Conservation (phyloP, 352 stramenopile species). For the Thraustochytrium striatum region DNA sequence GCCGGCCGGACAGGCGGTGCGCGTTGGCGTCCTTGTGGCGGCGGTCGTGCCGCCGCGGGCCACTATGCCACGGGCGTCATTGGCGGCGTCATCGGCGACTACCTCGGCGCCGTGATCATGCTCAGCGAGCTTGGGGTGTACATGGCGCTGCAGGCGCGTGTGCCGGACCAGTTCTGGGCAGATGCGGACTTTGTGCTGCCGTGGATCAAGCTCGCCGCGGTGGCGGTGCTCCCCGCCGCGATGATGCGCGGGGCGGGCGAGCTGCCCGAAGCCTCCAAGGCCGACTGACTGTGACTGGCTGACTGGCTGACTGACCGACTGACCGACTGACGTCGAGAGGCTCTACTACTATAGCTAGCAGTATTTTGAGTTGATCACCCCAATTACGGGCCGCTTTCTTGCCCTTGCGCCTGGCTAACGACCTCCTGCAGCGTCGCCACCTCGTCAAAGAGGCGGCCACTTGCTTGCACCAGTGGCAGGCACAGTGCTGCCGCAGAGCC, state of each 20-base stretch:
- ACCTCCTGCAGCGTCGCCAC: slow-evolving; percentile 19
- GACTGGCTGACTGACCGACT: too few relatives aligned
- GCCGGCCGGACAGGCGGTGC: slow-evolving; percentile 28
- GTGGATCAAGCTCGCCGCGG: neutral
- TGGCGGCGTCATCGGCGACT: slow-evolving; percentile 67
- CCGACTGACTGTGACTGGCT: too few relatives aligned
- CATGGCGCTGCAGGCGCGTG: slow-evolving; percentile 42
- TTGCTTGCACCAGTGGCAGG: neutral
- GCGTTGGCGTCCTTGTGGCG: slow-evolving; percentile 20
- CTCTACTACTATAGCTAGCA: too few relatives aligned
- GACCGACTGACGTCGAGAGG: too few relatives aligned
- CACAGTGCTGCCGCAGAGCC: neutral
- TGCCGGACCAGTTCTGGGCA: slow-evolving; percentile 6
- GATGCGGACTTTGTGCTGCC: neutral
- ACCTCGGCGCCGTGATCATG: slow-evolving; percentile 63
- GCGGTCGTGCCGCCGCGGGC: slow-evolving; percentile 55
- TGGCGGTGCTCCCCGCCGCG: neutral
- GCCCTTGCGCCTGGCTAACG: neutral
- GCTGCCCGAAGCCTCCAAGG: too few relatives aligned
- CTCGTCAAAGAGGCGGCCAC: neutral
- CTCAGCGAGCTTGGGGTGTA: slow-evolving; percentile 58
- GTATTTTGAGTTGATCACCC: too few relatives aligned
- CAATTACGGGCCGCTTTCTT: neutral
- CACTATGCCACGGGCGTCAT: slow-evolving; percentile 54
- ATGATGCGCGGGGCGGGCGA: neutral